These are phyloP conservation scores for Veloboletus limbatus DNA, from an alignment of 1,284 basidiomycete genomes.

Conservation along the genomic window DNA sequence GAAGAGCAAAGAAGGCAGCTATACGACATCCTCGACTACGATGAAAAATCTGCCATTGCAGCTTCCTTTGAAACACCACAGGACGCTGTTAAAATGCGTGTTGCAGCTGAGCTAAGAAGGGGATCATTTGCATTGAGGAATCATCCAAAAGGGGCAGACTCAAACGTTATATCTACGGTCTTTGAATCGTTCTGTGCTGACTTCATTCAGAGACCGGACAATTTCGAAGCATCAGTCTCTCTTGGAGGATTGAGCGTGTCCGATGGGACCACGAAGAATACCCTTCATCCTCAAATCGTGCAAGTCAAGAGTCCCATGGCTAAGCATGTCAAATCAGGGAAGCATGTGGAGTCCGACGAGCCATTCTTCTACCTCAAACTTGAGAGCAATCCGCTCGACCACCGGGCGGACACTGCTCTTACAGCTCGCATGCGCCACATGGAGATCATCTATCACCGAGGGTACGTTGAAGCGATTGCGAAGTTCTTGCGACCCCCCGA, in stretches of 20 bases:
- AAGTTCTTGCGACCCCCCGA: conserved; percentile 94
- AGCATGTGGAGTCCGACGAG: conserved; percentile 43
- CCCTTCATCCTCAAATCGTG: conserved; percentile 91
- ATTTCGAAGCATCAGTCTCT: conserved; percentile 76
- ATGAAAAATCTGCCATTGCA: conserved; percentile 77
- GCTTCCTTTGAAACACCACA: conserved; percentile 69
- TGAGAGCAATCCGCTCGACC: conserved; percentile 92
- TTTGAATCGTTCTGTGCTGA: conserved; percentile 90
- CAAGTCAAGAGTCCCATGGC: conserved; percentile 69
- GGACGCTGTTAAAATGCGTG: conserved; percentile 80
- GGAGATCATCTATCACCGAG: conserved; percentile 96
- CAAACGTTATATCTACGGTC: conserved; percentile 84
- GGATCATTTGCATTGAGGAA: conserved; percentile 83
- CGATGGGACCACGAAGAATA: conserved; percentile 84
- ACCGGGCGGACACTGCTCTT: conserved; percentile 89
- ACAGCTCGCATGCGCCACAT: conserved; percentile 92
- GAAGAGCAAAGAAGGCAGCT: conserved; percentile 93
- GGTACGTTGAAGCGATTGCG: conserved; percentile 91
- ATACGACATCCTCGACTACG: conserved; percentile 93
- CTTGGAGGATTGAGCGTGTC: conserved; percentile 89
- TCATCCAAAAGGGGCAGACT: conserved; percentile 60
- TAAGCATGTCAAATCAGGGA: conserved; percentile 14
- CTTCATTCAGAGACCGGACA: conserved; percentile 84
- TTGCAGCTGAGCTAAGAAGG: conserved; percentile 78
- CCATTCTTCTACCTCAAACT: conserved; percentile 94